Evolutionary conservation across 2,329 filamentous ascomycete genomes (phyloP), one percentile per base, ranked within the genome.

Genomic region (Neopestalotiopsis sp.): DNA sequence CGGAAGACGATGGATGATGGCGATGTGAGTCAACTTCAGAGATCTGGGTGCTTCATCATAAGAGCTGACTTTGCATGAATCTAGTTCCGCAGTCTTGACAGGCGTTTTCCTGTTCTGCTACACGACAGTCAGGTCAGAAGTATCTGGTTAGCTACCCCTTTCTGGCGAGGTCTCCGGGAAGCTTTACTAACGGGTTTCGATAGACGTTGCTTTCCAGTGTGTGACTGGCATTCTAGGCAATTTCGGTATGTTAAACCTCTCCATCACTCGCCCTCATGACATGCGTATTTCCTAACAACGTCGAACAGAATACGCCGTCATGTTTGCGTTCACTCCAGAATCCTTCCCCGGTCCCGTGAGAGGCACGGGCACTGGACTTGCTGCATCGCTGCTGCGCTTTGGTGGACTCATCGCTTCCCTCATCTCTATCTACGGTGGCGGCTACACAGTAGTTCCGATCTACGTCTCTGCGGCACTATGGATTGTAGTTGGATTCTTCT

Each of bases 271-370:
- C 20, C 70, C 70, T 73, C 0, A 73, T 79, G 78, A 68, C 79
- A 76, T 13, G 76, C 71, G 9, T 77, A 30, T 61, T 68, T 38
- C 3, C 34, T 10, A 38, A 38, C 34, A 38, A 38, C 0, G 5
- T 1, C 79, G 0, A 67, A 80, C 1, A 3, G 79, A 80, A 70
- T 80, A 80, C 66, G 78, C 77, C 1, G 74, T 80, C 24, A 76
- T 81, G 58, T 85, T 83, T 66, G 83, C 81, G 0, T 85, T 82
- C 76, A 89, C 87, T 0, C 88, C 88, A 0, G 87, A 90, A 72
- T 86, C 86, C 0, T 89, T 90, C 76, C 87, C 87, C 0, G 86
- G 84, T 2, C 85, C 87, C 0, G 81, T 86, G 59, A 80, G 87
- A 0, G 88, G 87, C 2, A 88, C 87, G 0, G 88, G 85, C 5